These are phyloP conservation scores for Moricandia arvensis DNA, from an alignment of 345 rosid genomes.

Conservation along the genomic window DNA sequence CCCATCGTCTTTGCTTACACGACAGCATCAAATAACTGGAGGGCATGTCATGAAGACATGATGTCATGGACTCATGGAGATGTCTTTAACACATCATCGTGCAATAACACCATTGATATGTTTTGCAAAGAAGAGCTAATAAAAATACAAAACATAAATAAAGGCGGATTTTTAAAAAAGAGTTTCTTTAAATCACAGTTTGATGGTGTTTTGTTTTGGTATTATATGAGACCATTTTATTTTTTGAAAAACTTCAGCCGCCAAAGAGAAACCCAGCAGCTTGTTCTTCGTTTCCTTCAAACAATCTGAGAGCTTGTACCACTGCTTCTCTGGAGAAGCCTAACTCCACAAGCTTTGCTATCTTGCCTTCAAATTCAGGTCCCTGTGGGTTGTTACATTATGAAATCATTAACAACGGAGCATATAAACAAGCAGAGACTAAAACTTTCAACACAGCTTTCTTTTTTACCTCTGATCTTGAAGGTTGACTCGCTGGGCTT, in stretches of 20 bases:
- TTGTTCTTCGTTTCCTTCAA: conserved; percentile 87
- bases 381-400: conserved; percentile 43
- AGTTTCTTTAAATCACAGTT: no score
- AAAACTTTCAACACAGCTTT: neutral
- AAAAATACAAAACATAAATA: neutral
- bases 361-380: conserved; percentile 84
- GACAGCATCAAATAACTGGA: neutral
- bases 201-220: neutral
- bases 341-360: conserved; percentile 83
- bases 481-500: conserved; percentile 49
- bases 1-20: neutral
- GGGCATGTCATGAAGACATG: neutral
- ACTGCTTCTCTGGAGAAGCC: conserved; percentile 85
- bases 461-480: conserved; percentile 56
- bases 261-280: conserved; percentile 58
- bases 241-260: neutral
- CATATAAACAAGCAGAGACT: no score
- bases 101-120: neutral
- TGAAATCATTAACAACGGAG: neutral
- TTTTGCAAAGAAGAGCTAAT: neutral
- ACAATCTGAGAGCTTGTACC: conserved; percentile 79
- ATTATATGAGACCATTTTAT: neutral
- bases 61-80: neutral
- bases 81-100: neutral
- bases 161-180: neutral